Evolutionary conservation across 1,139 yeast species (phyloP), one percentile per base, ranked within the genome.

Genomic region (Lodderomyces theae): DNA sequence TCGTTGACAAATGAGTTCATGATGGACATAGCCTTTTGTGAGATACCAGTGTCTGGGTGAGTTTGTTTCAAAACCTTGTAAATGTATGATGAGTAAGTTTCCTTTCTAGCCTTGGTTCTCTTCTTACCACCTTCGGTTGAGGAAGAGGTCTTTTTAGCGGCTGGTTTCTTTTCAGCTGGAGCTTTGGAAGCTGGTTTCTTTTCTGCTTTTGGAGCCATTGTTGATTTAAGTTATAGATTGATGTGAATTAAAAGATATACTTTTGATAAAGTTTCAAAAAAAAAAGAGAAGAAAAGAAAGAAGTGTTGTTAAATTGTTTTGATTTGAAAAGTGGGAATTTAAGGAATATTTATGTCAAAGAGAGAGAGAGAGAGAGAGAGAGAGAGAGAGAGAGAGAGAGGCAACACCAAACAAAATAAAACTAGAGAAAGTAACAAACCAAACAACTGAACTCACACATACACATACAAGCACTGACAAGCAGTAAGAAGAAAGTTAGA

Each of bases 21-120:
- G 71, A 92, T 92, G 48, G 97, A 89, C 97, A 92, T 92, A 57
- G 98, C 97, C 74, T 89, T 88, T 75, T 90, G 96, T 56, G 98
- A 92, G 67, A 92, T 92, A 89, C 98, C 98, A 52, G 98, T 92
- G 72, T 92, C 97, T 72, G 98, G 96, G 76, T 94, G 97, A 53
- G 98, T 90, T 80, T 92, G 96, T 78, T 90, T 88, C 72, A 90
- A 83, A 58, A 89, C 97, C 77, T 92, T 92, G 94, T 90, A 92
- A 66, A 92, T 92, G 77, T 92, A 92, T 51, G 97, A 89, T 54
- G 97, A 89, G 82, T 90, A 92, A 51, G 98, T 89, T 77, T 92
- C 97, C 86, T 89, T 90, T 84, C 98, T 88, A 61, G 94, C 77
- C 86, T 90, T 92, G 60, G 89, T 69, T 80, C 95, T 89, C 89